Evolutionary conservation across 768 basidiomycete species (phyloP), one percentile per base, ranked within the genome.

Genomic region (Phylloporus rhodoxanthus): DNA sequence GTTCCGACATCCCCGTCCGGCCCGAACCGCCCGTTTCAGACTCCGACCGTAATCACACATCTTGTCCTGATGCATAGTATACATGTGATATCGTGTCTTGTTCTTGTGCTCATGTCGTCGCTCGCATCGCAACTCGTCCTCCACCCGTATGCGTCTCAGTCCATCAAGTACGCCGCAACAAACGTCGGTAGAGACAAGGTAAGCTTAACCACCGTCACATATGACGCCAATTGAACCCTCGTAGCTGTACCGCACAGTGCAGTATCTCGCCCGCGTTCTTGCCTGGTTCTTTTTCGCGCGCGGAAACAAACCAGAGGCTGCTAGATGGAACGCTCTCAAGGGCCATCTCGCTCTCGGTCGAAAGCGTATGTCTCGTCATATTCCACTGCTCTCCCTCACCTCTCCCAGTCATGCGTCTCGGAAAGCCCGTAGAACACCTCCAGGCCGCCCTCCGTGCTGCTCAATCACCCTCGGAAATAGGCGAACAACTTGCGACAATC

Each of bases 141-240:
- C 39, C 92, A 97, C 59, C 95, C 95, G 8, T 72, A 77, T 1
- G 75, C 91, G 28, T 85, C 86, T 30, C 81, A 86, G 54, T 69
- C 79, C 21, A 72, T 97, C 65, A 89, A 85, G 64, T 81, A 87
- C 43, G 78, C 84, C 42, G 76, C 77, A 17, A 92, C 91, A 0
- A 96, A 90, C 14, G 64, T 87, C 28, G 95, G 93, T 9, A 76
- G 93, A 43, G 95, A 97, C 75, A 97, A 99, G 83, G 91, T 82
- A 57, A 67, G 50, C 33, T 34, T 10, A 5, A 11, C 9, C 37
- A 6, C 8, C 33, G 13, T 17, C 29, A 29, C 19, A 25, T 10
- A 32, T 4, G n/a, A n/a, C n/a, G 13, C 2, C 19, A 23, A 2
- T 51, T 39, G n/a, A 50, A n/a, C 20, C 38, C 19, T 21, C 33